Evolutionary conservation across 805 yeast species (phyloP).

Genomic region (Starmerella sp.): DNA sequence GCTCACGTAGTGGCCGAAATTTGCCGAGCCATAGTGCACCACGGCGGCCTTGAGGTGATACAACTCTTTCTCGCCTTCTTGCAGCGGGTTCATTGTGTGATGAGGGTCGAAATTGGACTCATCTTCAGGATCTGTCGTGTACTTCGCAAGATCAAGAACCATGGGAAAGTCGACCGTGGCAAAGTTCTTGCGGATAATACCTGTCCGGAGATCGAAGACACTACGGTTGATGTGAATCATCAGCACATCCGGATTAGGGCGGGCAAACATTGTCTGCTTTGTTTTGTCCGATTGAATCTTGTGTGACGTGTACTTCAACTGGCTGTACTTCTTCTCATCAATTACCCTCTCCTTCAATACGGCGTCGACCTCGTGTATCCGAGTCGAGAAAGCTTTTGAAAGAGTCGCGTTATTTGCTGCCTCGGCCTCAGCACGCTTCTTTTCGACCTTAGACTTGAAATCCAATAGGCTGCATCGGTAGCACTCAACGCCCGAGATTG

Average conservation of each 20-base stretch:
- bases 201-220: constrained; percentile 80
- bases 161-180: constrained; percentile 71
- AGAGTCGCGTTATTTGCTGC: constrained; percentile 1
- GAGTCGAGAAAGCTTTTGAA: constrained; percentile 30
- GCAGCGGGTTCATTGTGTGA: constrained; percentile 44
- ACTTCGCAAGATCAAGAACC: constrained; percentile 53
- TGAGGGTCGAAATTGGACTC: constrained; percentile 75
- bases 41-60: constrained; percentile 77
- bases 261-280: constrained; percentile 66
- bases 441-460: constrained; percentile 26
- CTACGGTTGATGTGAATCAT: constrained; percentile 86
- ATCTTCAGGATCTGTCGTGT: constrained; percentile 49
- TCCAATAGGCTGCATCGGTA: constrained; percentile 69
- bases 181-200: constrained; percentile 70
- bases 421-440: constrained; percentile 7
- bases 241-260: constrained; percentile 57
- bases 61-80: constrained; percentile 8
- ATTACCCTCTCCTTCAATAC: constrained; percentile 60
- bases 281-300: constrained; percentile 66
- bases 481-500: constrained; percentile 88
- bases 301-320: constrained; percentile 62
- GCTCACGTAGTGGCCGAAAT: constrained; percentile 94
- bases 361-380: constrained; percentile 39
- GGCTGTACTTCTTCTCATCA: constrained; percentile 66
- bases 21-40: constrained; percentile 90